phyloP scores from a whole-genome alignment of 2,329 filamentous ascomycete genomes.

The Alternaria solani region DNA sequence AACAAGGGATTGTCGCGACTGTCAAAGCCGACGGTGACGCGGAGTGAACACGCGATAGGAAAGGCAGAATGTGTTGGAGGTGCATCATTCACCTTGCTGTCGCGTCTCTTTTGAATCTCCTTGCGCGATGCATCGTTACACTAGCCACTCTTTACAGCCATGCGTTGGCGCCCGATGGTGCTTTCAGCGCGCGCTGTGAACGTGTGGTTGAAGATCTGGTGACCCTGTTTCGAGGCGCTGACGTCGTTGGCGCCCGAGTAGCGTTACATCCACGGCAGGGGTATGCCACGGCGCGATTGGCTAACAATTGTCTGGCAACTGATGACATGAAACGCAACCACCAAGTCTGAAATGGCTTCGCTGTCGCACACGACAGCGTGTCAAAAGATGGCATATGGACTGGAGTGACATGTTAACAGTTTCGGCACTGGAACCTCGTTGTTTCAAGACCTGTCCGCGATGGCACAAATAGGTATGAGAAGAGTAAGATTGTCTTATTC shows the following conservation, averaged over 20 bases:
- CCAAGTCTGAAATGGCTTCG: not conserved
- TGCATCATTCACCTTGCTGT: not conserved
- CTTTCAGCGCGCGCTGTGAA: constrained; percentile 5
- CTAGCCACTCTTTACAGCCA: not conserved
- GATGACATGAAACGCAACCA: constrained; percentile 14
- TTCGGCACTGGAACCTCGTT: not conserved
- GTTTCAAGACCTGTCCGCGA: not conserved
- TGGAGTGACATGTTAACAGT: not conserved
- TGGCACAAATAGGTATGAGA: not conserved
- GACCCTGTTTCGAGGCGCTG: constrained; percentile 35
- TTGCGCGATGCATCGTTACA: not conserved
- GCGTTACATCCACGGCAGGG: constrained; percentile 16
- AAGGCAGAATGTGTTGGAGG: not conserved
- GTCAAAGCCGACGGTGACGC: constrained; percentile 22
- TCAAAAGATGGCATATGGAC: not conserved
- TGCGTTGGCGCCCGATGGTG: constrained; percentile 21
- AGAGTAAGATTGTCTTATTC: not conserved
- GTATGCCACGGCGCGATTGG: constrained; percentile 35
- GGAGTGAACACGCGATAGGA: not conserved
- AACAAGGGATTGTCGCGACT: constrained; percentile 16
- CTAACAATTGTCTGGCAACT: constrained; percentile 9
- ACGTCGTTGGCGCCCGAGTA: constrained; percentile 38
- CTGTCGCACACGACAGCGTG: not conserved
- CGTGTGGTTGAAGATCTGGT: constrained; percentile 19
- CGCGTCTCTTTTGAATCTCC: constrained; percentile 15